Conservation (phyloP, 2,329 filamentous ascomycete genomes). For the Aureobasidium pullulans region DNA sequence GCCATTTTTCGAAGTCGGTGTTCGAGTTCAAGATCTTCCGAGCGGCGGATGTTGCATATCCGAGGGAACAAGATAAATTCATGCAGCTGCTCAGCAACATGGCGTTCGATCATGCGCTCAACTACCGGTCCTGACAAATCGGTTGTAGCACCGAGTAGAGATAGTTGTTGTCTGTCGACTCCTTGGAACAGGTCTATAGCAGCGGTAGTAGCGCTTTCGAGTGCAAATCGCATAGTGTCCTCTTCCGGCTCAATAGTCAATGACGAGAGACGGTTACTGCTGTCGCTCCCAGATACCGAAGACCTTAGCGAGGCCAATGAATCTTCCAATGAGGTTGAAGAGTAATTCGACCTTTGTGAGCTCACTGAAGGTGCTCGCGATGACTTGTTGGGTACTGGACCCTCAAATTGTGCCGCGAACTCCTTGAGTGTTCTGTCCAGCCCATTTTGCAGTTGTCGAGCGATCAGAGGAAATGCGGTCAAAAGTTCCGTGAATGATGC, state of each 20-base stretch:
- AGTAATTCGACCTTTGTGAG: conserved; percentile 28
- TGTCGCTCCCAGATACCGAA: conserved; percentile 29
- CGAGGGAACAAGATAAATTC: conserved; percentile 75
- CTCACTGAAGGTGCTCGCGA: conserved; percentile 29
- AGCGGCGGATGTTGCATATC: conserved; percentile 66
- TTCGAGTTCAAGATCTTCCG: conserved; percentile 82
- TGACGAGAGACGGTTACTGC: conserved; percentile 42
- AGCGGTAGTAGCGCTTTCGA: conserved; percentile 86
- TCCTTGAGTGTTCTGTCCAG: conserved; percentile 85
- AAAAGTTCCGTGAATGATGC: conserved; percentile 84
- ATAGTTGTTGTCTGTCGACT: conserved; percentile 92
- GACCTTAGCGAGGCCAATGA: conserved; percentile 29
- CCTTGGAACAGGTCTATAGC: conserved; percentile 94
- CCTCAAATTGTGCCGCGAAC: conserved; percentile 78
- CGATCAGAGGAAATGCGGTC: conserved; percentile 89
- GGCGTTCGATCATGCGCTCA: conserved; percentile 88
- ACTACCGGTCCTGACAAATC: conserved; percentile 87
- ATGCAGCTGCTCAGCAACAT: conserved; percentile 88
- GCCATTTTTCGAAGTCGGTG: conserved; percentile 88
- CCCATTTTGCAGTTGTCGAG: conserved; percentile 88
- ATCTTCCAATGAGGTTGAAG: conserved; percentile 22
- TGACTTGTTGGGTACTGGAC: conserved; percentile 57
- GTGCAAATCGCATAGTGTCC: conserved; percentile 75
- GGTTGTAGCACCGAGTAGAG: conserved; percentile 82
- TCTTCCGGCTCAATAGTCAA: conserved; percentile 80